A percentile compares a stretch with the other conserved stretches of the same genome.
Conservation (phyloP, 306 rosid genomes). For the Rosa rugosa region DNA sequence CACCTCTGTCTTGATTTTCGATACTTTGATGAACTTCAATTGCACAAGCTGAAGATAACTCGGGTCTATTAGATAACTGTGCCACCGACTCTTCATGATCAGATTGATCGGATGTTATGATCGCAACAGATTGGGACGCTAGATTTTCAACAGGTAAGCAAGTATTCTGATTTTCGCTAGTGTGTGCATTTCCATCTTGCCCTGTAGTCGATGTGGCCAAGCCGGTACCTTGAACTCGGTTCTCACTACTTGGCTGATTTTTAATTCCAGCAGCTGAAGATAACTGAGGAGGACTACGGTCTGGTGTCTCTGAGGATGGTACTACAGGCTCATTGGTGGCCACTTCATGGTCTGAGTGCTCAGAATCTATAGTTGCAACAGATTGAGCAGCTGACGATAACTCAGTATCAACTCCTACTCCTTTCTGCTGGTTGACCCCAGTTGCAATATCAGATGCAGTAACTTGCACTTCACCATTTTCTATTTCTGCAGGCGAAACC, state of each 20-base stretch:
- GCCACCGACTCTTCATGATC: slow-evolving; percentile 29
- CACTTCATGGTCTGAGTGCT: slow-evolving; percentile 20
- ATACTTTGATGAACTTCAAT: slow-evolving; percentile 18
- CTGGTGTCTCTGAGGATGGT: slow-evolving; percentile 35
- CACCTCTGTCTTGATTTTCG: slow-evolving; percentile 22
- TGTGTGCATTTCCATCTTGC: slow-evolving; percentile 27
- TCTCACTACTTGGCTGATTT: slow-evolving; percentile 22
- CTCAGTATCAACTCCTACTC: slow-evolving; percentile 24
- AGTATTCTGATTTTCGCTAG: slow-evolving; percentile 26
- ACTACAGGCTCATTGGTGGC: background rate
- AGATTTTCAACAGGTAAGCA: slow-evolving; percentile 16
- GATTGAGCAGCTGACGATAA: slow-evolving; percentile 9
- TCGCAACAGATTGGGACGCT: slow-evolving; percentile 26
- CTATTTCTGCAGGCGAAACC: slow-evolving; percentile 26
- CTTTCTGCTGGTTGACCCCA: slow-evolving; percentile 39
- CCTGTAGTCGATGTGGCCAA: slow-evolving; percentile 15
- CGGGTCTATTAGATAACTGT: slow-evolving; percentile 32
- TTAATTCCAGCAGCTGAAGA: slow-evolving; percentile 27
- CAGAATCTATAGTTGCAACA: slow-evolving; percentile 7
- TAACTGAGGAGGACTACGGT: background rate
- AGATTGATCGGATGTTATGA: slow-evolving; percentile 10
- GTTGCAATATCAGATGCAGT: slow-evolving; percentile 27
- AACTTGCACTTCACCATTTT: slow-evolving; percentile 21
- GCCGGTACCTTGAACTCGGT: slow-evolving; percentile 22
- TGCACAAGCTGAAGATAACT: slow-evolving; percentile 24